Conservation (phyloP, 1,284 basidiomycete genomes). For the Ustilago hordei region DNA sequence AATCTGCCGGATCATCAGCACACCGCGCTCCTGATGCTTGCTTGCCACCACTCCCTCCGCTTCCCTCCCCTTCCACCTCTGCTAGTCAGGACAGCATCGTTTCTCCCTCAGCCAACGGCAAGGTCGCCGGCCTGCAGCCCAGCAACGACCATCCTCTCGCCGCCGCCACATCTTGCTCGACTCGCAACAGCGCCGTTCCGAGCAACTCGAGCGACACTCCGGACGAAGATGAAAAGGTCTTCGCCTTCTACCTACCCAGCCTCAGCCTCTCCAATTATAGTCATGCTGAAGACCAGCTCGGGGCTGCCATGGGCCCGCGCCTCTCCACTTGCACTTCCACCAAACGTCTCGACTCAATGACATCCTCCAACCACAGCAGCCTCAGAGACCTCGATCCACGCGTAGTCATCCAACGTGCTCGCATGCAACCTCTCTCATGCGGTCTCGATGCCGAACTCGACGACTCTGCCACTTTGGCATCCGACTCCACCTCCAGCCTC, state of each 20-base stretch:
- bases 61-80: constrained; percentile 10
- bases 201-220: background rate
- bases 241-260: constrained; percentile 41
- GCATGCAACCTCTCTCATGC: constrained; percentile 17
- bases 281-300: constrained; percentile 9
- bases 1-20: background rate
- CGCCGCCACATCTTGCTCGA: background rate
- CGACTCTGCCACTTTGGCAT: constrained; percentile 4
- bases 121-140: constrained; percentile 14
- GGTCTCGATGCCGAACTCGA: constrained; percentile 44
- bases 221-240: constrained; percentile 32
- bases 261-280: constrained; percentile 20
- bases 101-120: constrained; percentile 5
- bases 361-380: constrained; percentile 36
- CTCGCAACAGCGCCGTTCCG: constrained; percentile 3
- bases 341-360: constrained; percentile 20
- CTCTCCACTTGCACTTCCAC: background rate
- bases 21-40: constrained; percentile 9
- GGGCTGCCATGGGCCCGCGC: background rate
- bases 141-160: constrained; percentile 27
- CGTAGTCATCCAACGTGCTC: constrained; percentile 34
- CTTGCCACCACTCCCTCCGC: constrained; percentile 20
- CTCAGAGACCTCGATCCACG: constrained; percentile 30
- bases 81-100: background rate
- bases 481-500: constrained; percentile 10